Evolutionary conservation across 2,329 filamentous ascomycete species (phyloP), one percentile per base, ranked within the genome.

Genomic region (Diaporthe caulivora): DNA sequence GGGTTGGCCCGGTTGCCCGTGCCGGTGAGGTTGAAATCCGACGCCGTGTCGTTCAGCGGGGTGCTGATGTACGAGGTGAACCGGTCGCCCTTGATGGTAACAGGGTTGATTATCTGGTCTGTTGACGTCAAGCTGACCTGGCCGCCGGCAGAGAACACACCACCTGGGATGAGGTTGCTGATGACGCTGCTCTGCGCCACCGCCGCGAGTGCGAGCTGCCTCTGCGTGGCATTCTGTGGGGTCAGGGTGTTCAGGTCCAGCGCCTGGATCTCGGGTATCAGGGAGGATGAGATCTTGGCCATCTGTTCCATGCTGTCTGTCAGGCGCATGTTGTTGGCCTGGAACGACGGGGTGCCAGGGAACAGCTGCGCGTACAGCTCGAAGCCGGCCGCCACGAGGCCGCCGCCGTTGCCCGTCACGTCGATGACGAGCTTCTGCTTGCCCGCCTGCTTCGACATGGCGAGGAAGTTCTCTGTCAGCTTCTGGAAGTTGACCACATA

Each of bases 381-480:
- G 57, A 84, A 84, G 1, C 85, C 87, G 10, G 85, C 82, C 10
- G 82, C 77, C 18, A 89, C 78, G 57, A 81, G 80, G 1, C 92
- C 92, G 51, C 92, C 92, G 0, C 83, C 84, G 76, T 94, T 94
- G 2, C 83, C 85, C 5, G 88, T 86, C 9, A 93, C 78, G 75
- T 94, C 92, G 73, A 94, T 88, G 40, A 94, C 84, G 7, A 94
- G 83, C 79, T 89, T 91, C 2, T 83, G 88, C 78, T 91, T 91
- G 2, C 85, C 84, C 2, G 83, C 82, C 2, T 79, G 75, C 54
- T 85, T 84, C 17, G 85, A 85, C 53, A 83, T 81, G 0, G 83
- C 80, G 21, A 92, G 82, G 76, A 91, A 87, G 10, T 70, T 68
- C 10, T 60, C 74, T 4, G 78, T 62, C 2, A 75, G 73, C 29